Percentiles rank a stretch among this genome's conserved stretches.
Evolutionary conservation across 306 rosid genomes (phyloP).

Genomic region (Astragalus membranaceus): DNA sequence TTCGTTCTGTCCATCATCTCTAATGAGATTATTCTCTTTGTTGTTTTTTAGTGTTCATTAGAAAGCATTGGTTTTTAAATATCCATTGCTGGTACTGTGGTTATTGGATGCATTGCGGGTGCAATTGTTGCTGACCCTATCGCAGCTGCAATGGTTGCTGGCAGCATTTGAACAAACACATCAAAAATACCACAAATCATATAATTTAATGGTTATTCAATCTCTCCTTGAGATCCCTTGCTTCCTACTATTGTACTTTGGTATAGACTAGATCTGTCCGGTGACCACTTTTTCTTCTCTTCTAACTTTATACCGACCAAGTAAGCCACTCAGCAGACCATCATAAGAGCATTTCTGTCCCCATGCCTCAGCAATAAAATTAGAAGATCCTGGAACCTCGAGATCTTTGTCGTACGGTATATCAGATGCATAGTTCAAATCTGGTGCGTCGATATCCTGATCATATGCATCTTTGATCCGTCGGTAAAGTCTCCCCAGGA

Average conservation of each 20-base stretch:
- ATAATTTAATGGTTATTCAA: no score
- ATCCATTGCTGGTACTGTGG: no score
- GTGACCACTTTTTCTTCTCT: constrained; percentile 86
- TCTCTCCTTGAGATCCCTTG: constrained; percentile 90
- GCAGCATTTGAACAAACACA: no score
- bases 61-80: no score
- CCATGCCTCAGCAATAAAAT: constrained; percentile 69
- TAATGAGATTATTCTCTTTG: no score
- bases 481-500: constrained; percentile 76
- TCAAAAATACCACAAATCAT: fast-evolving
- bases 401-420: constrained; percentile 63
- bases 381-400: constrained; percentile 42
- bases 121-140: no score
- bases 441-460: constrained; percentile 35
- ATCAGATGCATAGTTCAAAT: constrained; percentile 20
- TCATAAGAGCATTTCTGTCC: constrained; percentile 65
- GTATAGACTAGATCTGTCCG: constrained; percentile 94
- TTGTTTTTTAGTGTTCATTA: no score
- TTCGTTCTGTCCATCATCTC: no score
- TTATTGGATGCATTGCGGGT: no score
- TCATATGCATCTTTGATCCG: constrained; percentile 49
- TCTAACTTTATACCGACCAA: constrained; percentile 66
- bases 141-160: no score
- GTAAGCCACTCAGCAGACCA: constrained; percentile 55
- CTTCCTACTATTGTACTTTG: constrained; percentile 67